Percentiles rank a stretch among this genome's conserved stretches.
Conservation (phyloP, 1,284 basidiomycete species). For the Sporisorium sorghi region DNA sequence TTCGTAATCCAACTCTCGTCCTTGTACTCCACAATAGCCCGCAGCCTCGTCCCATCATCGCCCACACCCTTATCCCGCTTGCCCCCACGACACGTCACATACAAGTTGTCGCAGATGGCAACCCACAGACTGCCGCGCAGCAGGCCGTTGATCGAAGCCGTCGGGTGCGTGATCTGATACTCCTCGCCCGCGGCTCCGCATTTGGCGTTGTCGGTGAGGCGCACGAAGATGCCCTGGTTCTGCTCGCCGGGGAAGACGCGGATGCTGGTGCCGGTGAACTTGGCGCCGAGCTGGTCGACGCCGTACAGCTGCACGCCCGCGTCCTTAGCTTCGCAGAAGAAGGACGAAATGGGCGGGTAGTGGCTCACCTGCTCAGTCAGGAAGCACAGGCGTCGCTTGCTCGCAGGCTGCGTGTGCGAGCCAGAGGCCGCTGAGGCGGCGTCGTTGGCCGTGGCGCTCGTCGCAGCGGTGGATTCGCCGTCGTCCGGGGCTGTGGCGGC, state of each 20-base stretch:
- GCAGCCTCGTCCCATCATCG: slow-evolving; percentile 72
- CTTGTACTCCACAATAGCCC: slow-evolving; percentile 91
- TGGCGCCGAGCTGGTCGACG: slow-evolving; percentile 89
- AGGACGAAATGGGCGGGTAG: slow-evolving; percentile 93
- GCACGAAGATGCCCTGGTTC: slow-evolving; percentile 80
- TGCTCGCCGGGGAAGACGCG: slow-evolving; percentile 75
- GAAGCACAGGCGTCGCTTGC: slow-evolving; percentile 55
- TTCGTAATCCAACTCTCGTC: slow-evolving; percentile 97
- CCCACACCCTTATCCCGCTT: slow-evolving; percentile 70
- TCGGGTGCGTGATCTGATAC: slow-evolving; percentile 84
- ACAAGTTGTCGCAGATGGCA: slow-evolving; percentile 81
- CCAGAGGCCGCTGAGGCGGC: slow-evolving; percentile 39
- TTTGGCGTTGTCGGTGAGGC: slow-evolving; percentile 54
- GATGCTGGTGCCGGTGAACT: slow-evolving; percentile 64
- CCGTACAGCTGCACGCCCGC: slow-evolving; percentile 61
- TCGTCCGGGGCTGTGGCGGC: slow-evolving; percentile 27
- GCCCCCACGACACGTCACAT: slow-evolving; percentile 83
- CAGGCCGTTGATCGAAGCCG: slow-evolving; percentile 90
- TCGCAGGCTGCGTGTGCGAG: slow-evolving; percentile 16
- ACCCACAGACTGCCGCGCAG: slow-evolving; percentile 89
- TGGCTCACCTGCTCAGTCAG: slow-evolving; percentile 79
- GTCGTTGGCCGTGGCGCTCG: slow-evolving; percentile 22
- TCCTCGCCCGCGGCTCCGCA: slow-evolving; percentile 59
- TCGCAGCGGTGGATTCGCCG: slow-evolving; percentile 11
- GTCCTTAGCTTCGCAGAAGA: slow-evolving; percentile 69